phyloP scores from a whole-genome alignment of 2,329 filamentous ascomycete genomes.

The Ophiocordyceps camponoti-floridani region DNA sequence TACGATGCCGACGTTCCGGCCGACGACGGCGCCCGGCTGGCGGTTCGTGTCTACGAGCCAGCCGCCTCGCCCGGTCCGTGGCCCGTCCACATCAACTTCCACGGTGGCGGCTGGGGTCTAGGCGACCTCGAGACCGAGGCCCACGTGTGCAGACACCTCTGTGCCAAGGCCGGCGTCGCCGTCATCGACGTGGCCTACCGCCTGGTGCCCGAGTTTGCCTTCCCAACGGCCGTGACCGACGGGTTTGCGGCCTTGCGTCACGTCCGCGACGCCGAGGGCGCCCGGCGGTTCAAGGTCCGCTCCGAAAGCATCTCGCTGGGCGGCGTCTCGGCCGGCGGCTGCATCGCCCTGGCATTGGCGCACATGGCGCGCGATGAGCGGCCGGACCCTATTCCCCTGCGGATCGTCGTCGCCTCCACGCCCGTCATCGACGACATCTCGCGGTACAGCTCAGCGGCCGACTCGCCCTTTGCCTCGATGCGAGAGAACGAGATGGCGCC shows the following conservation, averaged over 20 bases:
- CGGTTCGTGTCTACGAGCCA: constrained; percentile 26
- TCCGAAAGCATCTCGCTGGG: constrained; percentile 21
- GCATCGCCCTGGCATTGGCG: constrained; percentile 17
- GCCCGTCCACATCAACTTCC: constrained; percentile 29
- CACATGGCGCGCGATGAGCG: constrained; percentile 21
- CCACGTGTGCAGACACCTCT: constrained; percentile 29
- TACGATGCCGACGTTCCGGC: constrained; percentile 19
- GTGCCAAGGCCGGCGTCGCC: constrained; percentile 20
- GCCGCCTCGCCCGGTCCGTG: constrained; percentile 17
- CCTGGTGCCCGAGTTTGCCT: constrained; percentile 28
- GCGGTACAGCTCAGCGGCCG: constrained; percentile 13
- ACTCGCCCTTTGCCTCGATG: constrained; percentile 22
- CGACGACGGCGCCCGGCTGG: constrained; percentile 9
- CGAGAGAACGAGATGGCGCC: constrained; percentile 21
- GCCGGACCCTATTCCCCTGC: constrained; percentile 14
- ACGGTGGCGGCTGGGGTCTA: constrained; percentile 31
- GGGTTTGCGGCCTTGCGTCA: constrained; percentile 25
- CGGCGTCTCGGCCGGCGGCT: constrained; percentile 26
- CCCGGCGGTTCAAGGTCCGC: constrained; percentile 17
- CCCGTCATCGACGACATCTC: constrained; percentile 21
- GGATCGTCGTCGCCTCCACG: constrained; percentile 19
- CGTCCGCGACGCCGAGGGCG: constrained; percentile 14
- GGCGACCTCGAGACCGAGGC: constrained; percentile 30
- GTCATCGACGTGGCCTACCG: constrained; percentile 35
- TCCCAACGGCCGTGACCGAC: constrained; percentile 29